A percentile compares a stretch with the other conserved stretches of the same genome.
These are phyloP conservation scores for Medicago ruthenica DNA, from an alignment of 306 rosid species.

Conservation along the genomic window DNA sequence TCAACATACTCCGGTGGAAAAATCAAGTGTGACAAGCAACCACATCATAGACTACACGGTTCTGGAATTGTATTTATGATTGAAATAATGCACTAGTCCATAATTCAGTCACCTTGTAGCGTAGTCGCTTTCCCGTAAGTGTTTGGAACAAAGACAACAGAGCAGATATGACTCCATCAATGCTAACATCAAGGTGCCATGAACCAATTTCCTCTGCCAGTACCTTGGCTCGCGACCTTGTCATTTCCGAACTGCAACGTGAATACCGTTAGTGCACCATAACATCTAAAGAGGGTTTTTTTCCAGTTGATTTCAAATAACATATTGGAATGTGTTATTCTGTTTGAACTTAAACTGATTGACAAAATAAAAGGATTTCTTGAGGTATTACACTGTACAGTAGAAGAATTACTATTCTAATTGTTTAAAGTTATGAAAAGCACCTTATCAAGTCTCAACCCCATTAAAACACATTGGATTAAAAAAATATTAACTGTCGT, in stretches of 20 bases:
- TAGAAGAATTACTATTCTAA: conserved; percentile 23
- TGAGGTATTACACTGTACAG: background rate
- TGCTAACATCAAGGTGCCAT: conserved; percentile 93
- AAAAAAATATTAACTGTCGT: conserved; percentile 1
- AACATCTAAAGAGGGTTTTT: background rate
- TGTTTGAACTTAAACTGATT: conserved; percentile 17
- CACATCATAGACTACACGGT: conserved; percentile 21
- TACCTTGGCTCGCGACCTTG: conserved; percentile 73
- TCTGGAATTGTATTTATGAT: conserved; percentile 25
- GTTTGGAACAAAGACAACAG: conserved; percentile 76
- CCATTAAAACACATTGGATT: conserved; percentile 13
- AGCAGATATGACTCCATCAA: conserved; percentile 79
- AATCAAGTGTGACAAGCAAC: conserved; percentile 18
- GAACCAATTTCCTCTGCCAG: conserved; percentile 92
- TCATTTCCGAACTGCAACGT: conserved; percentile 79
- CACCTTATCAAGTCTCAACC: conserved; percentile 4
- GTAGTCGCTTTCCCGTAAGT: conserved; percentile 81
- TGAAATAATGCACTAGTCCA: conserved; percentile 16
- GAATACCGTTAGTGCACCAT: conserved; percentile 21
- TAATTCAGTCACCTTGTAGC: conserved; percentile 70
- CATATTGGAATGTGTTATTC: conserved; percentile 15
- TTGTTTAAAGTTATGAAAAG: conserved; percentile 24
- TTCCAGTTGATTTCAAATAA: conserved; percentile 24
- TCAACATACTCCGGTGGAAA: conserved; percentile 23
- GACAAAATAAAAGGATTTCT: conserved; percentile 30